Percentiles rank a stretch among this genome's conserved stretches.
Conservation (phyloP, 1,139 yeast genomes). For the Suhomyces bribrorum region DNA sequence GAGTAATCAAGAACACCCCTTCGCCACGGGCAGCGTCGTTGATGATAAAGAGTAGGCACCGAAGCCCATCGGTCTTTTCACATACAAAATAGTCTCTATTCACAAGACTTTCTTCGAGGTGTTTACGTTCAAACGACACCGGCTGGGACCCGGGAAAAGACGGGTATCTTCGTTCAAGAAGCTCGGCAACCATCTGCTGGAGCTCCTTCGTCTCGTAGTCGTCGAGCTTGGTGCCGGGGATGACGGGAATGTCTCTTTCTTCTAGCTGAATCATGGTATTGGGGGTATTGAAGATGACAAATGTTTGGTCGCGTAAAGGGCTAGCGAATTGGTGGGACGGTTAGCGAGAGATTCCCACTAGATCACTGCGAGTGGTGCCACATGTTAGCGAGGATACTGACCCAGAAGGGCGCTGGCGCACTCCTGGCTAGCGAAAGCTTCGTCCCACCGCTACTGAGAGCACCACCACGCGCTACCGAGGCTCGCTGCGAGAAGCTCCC, state of each 20-base stretch:
- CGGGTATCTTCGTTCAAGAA: constrained; percentile 55
- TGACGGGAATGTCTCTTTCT: constrained; percentile 71
- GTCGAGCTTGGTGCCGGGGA: constrained; percentile 81
- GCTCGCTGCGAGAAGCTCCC: too few species aligned
- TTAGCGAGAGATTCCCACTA: too few species aligned
- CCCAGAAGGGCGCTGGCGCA: too few species aligned
- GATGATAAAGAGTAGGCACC: constrained; percentile 70
- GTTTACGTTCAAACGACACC: constrained; percentile 79
- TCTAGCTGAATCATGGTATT: constrained; percentile 39
- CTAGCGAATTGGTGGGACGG: too few species aligned
- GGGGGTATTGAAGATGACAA: too few species aligned
- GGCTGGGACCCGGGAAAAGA: constrained; percentile 93
- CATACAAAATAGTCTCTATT: constrained; percentile 77
- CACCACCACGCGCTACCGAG: too few species aligned
- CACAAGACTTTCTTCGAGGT: constrained; percentile 62
- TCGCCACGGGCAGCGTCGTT: constrained; percentile 74
- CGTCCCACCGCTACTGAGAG: too few species aligned
- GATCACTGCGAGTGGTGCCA: too few species aligned
- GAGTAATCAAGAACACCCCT: constrained; percentile 73
- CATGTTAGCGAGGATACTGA: too few species aligned
- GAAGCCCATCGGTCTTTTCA: constrained; percentile 92
- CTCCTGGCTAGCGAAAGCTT: too few species aligned
- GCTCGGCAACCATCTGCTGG: constrained; percentile 66
- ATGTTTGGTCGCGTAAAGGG: background rate
- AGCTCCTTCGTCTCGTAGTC: constrained; percentile 69